Evolutionary conservation across 2,329 filamentous ascomycete species (phyloP).

Genomic region (Pseudogymnoascus sp.): DNA sequence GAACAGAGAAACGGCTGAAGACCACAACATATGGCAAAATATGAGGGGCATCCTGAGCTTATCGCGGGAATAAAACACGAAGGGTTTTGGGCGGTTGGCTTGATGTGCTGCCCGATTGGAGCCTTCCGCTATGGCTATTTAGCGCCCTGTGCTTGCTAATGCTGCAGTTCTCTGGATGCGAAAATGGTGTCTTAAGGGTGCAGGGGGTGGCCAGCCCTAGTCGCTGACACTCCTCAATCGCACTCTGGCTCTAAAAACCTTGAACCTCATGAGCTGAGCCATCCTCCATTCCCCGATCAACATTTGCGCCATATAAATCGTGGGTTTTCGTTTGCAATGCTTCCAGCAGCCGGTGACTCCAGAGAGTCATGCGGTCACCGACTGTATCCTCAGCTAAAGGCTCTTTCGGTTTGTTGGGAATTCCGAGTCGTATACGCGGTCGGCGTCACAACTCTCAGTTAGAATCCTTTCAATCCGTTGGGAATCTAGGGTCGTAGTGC

Average conservation of each 20-base stretch:
- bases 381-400: neutral
- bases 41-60: neutral
- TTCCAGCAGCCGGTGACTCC: neutral
- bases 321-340: neutral
- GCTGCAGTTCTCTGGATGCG: neutral
- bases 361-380: neutral
- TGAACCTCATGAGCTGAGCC: neutral
- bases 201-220: neutral
- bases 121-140: neutral
- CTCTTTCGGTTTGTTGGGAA: neutral
- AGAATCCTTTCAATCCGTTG: conserved; percentile 47
- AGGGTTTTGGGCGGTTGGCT: neutral
- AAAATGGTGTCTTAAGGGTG: neutral
- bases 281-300: neutral
- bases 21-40: neutral
- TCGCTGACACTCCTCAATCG: neutral
- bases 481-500: conserved; percentile 55
- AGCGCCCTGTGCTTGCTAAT: neutral
- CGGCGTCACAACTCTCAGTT: neutral
- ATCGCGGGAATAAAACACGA: neutral
- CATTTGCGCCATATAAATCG: neutral
- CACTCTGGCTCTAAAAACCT: neutral
- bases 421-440: neutral
- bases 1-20: neutral
- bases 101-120: neutral